Evolutionary conservation across 192 early-diverging fungal species (phyloP).

Genomic region (Bifiguratus adelaidae): DNA sequence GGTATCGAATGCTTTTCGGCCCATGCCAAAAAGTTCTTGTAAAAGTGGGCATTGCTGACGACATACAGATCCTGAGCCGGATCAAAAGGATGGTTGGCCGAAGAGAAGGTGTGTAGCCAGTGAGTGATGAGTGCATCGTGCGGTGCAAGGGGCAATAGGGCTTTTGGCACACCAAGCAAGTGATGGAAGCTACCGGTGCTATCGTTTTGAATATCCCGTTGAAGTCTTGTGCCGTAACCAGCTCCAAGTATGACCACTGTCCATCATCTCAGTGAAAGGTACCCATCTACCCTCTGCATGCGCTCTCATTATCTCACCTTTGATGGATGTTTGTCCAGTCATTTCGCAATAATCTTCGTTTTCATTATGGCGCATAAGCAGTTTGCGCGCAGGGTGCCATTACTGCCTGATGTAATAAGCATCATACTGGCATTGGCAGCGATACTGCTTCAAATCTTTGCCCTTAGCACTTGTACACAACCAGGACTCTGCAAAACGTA

Average conservation of each 20-base stretch:
- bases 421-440: no score
- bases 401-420: no score
- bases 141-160: slow-evolving; percentile 27
- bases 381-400: no score
- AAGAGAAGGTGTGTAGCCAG: slow-evolving; percentile 13
- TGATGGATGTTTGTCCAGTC: no score
- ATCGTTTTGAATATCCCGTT: slow-evolving; percentile 30
- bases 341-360: no score
- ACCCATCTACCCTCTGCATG: no score
- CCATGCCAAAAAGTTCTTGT: slow-evolving; percentile 32
- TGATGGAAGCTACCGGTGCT: slow-evolving; percentile 14
- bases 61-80: slow-evolving; percentile 17
- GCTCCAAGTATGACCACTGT: slow-evolving; percentile 47
- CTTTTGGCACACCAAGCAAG: slow-evolving; percentile 32
- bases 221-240: slow-evolving; percentile 49
- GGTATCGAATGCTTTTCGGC: slow-evolving; percentile 20
- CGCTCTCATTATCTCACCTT: no score
- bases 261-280: no score
- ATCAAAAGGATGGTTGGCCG: slow-evolving; percentile 7
- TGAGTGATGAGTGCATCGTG: slow-evolving; percentile 28
- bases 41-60: slow-evolving; percentile 32
- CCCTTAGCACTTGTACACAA: no score
- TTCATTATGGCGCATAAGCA: no score
- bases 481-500: no score
- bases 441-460: no score